Evolutionary conservation across 2,329 filamentous ascomycete species (phyloP).

Genomic region (Cladosporium oxysporum): DNA sequence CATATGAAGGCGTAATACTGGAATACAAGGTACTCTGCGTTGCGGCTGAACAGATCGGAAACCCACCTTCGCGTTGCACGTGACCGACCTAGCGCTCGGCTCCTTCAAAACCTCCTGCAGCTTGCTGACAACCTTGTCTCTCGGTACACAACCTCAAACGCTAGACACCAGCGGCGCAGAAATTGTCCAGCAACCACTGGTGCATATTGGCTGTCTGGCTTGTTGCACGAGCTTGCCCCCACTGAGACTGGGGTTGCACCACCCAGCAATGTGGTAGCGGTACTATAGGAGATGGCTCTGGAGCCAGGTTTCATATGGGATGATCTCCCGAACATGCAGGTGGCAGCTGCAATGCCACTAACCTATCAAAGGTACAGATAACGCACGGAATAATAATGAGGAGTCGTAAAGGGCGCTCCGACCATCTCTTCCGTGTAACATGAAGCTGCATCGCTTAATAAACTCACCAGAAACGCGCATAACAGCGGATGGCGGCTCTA

Average conservation of each 20-base stretch:
- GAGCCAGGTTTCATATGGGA: neutral
- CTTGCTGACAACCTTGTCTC: neutral
- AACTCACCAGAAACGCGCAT: neutral
- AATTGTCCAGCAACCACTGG: neutral
- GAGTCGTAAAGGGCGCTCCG: neutral
- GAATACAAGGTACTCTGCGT: neutral
- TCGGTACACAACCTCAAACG: neutral
- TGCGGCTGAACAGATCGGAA: neutral
- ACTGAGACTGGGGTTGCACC: neutral
- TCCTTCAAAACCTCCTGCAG: neutral
- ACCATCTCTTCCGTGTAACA: neutral
- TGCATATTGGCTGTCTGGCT: neutral
- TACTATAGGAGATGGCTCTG: neutral
- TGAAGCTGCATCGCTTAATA: neutral
- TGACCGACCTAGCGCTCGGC: neutral
- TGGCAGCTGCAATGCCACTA: neutral
- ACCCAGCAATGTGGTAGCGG: neutral
- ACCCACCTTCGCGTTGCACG: neutral
- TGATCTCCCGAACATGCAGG: neutral
- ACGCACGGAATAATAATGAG: neutral
- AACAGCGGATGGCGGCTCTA: neutral
- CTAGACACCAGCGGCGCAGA: neutral
- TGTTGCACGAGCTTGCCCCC: neutral
- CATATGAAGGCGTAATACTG: neutral
- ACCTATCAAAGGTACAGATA: neutral